phyloP scores from a whole-genome alignment of 2,329 filamentous ascomycete genomes.

The Capronia americana region DNA sequence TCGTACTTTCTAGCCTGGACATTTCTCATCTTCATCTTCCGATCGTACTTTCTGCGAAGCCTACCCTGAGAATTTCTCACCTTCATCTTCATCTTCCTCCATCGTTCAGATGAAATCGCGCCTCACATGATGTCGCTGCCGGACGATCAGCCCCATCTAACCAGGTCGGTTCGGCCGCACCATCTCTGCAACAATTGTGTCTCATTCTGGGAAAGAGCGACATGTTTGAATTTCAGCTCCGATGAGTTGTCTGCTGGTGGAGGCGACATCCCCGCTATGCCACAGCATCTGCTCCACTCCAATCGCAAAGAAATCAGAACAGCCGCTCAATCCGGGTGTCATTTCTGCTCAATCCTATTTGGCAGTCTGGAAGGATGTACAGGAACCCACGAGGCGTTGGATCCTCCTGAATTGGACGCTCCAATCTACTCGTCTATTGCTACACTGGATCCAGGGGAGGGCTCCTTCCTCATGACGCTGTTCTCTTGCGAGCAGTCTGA shows the following conservation, averaged over 20 bases:
- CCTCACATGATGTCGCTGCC: neutral
- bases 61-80: too few relatives aligned
- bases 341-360: constrained; percentile 5
- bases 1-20: too few relatives aligned
- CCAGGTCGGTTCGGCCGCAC: neutral
- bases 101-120: neutral
- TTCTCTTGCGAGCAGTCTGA: constrained; percentile 2
- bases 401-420: neutral
- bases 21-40: too few relatives aligned
- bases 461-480: neutral
- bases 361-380: constrained; percentile 5
- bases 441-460: neutral
- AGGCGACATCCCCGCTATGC: neutral
- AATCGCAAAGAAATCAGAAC: neutral
- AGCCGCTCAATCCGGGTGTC: neutral
- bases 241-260: neutral
- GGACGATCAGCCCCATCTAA: neutral
- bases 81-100: neutral
- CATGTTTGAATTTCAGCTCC: constrained; percentile 6
- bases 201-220: constrained; percentile 2
- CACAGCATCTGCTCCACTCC: constrained; percentile 2
- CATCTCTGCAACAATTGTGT: constrained; percentile 1
- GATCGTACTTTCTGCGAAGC: too few relatives aligned
- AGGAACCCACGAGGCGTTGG: neutral
- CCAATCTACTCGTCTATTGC: neutral